phyloP scores from a whole-genome alignment of 352 stramenopile genomes.

The Peronospora belbahrii region DNA sequence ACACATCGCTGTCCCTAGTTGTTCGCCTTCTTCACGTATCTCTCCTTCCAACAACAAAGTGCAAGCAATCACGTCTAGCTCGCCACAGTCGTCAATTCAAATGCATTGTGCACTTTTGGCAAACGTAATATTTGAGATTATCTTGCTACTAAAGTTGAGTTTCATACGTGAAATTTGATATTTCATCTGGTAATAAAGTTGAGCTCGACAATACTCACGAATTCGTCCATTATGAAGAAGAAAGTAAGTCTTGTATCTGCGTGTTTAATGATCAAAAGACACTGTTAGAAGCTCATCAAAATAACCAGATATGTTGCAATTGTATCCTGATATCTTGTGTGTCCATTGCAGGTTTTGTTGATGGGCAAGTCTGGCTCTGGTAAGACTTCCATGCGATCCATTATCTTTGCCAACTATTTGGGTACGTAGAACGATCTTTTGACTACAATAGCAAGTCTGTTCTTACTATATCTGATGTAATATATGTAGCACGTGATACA shows the following conservation, averaged over 20 bases:
- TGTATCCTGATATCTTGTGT: not conserved
- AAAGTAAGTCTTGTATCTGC: conserved; percentile 23
- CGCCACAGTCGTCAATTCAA: too few relatives aligned
- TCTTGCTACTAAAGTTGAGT: too few relatives aligned
- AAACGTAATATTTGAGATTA: too few relatives aligned
- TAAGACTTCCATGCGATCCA: conserved; percentile 99
- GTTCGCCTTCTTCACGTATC: too few relatives aligned
- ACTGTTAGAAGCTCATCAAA: not conserved
- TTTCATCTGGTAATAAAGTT: too few relatives aligned
- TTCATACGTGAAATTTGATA: too few relatives aligned
- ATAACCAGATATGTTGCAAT: not conserved
- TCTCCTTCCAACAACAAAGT: too few relatives aligned
- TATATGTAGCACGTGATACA: conserved; percentile 88
- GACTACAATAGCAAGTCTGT: not conserved
- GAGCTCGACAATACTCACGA: too few relatives aligned
- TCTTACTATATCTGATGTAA: not conserved
- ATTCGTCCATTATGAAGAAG: conserved; percentile 66
- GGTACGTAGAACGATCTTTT: conserved; percentile 26
- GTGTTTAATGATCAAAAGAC: too few relatives aligned
- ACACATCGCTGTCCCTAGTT: too few relatives aligned
- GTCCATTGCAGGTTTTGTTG: conserved; percentile 78
- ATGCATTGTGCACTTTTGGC: too few relatives aligned
- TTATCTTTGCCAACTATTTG: conserved; percentile 99
- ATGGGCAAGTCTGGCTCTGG: conserved; percentile 94
- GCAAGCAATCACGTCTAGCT: too few relatives aligned